Evolutionary conservation across 164 flowering plant genomes (phyloP), one percentile per base, ranked within the genome.

Genomic region (Paratinospora sagittata): DNA sequence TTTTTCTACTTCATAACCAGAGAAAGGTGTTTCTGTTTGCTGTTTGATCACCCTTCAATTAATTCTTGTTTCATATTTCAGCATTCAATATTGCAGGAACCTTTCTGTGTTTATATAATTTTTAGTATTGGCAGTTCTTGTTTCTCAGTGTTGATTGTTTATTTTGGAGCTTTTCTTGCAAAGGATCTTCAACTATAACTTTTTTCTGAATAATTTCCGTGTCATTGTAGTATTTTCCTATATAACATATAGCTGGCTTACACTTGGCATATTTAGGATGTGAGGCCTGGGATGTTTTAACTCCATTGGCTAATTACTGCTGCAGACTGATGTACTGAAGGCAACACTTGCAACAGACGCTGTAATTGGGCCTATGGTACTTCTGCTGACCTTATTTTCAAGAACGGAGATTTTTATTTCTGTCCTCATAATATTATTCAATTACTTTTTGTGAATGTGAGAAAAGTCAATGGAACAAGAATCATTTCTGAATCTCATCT

Each of bases 311-410:
- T 41, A 14, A 71, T 61, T 72, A 47, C 27, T 57, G 19, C 62
- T 84, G 63, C 89, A 94, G 98, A 61, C 82, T 58, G 97, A 92
- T 78, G 91, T 90, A 36, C 80, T 96, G 75, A 96, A 96, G 82
- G 99, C 98, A 76, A 91, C 99, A 66, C 96, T 96, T 76, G 99
- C 88, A 65, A 91, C 98, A 33, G 98, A 96, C 86, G 99, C 97
- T 67, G 91, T 92, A 36, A 96, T 96, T 63, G 99, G 99, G 66
- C 70, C 78, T 62, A 85, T 76, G 82, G 98, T 93, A 85, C 75
- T 79, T 27, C 8, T 70, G 71, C 12, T 43, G 36, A 65, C 19
- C 63, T 63, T 24, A 24, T 30, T 30, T 30, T 57, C 14, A 47
- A 47, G 55, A 47, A 47, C 3, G 55, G 14, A 47, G 55, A 19